phyloP scores from a whole-genome alignment of 371 early-diverging fungal genomes.

The Parasitella parasitica region DNA sequence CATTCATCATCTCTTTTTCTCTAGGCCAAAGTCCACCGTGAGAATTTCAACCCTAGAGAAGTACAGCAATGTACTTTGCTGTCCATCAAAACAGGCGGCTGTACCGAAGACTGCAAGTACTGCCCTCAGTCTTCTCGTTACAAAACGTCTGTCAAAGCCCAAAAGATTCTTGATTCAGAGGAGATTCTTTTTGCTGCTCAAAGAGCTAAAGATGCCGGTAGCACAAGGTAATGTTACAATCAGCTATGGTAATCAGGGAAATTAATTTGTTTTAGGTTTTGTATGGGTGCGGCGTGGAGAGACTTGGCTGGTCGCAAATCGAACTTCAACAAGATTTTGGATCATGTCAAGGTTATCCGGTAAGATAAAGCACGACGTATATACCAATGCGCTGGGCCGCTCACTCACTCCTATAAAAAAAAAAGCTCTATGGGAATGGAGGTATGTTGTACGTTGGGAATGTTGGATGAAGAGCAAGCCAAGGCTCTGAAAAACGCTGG shows the following conservation, averaged over 20 bases:
- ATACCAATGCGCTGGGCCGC: too few relatives aligned
- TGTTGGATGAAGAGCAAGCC: constrained; percentile 80
- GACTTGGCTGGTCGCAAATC: constrained; percentile 81
- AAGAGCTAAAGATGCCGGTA: constrained; percentile 81
- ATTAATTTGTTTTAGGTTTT: constrained; percentile 50
- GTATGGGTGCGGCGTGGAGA: constrained; percentile 90
- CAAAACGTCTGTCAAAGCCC: constrained; percentile 72
- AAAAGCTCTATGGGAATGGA: constrained; percentile 87
- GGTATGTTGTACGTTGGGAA: constrained; percentile 88
- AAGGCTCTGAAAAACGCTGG: constrained; percentile 81
- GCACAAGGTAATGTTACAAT: constrained; percentile 49
- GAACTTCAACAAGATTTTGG: constrained; percentile 80
- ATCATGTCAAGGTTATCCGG: constrained; percentile 81
- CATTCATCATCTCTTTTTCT: not conserved
- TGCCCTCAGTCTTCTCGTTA: constrained; percentile 84
- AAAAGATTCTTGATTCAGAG: constrained; percentile 72
- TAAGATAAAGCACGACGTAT: constrained; percentile 25
- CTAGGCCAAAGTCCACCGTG: constrained; percentile 78
- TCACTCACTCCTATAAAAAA: too few relatives aligned
- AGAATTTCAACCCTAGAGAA: constrained; percentile 68
- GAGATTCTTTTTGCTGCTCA: constrained; percentile 77
- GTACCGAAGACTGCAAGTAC: constrained; percentile 86
- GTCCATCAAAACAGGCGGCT: constrained; percentile 89
- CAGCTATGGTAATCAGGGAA: constrained; percentile 1
- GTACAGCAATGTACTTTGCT: constrained; percentile 85